Conservation (phyloP, 306 rosid species). For the Begonia fuchsioides region DNA sequence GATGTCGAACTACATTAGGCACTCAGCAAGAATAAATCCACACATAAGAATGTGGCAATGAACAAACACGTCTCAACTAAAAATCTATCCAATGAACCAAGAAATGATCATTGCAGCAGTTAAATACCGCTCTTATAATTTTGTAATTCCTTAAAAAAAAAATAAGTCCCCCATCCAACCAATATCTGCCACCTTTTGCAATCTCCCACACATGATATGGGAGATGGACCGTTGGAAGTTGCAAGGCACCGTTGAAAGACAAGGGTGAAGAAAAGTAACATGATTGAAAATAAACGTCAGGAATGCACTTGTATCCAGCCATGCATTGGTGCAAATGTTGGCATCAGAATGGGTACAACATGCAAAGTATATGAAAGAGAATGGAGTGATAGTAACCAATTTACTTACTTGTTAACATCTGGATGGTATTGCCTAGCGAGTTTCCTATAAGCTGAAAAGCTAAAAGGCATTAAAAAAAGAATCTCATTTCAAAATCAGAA, state of each 20-base stretch:
- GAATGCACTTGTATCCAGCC: no score
- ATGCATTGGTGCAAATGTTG: not conserved
- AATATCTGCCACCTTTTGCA: no score
- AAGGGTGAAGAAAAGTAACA: no score
- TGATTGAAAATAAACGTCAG: no score
- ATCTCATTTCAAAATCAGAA: not conserved
- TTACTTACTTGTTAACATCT: constrained; percentile 90
- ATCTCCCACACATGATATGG: no score
- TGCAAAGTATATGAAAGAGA: not conserved
- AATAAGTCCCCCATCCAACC: no score
- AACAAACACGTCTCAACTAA: not conserved
- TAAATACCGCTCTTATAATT: no score
- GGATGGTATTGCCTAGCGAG: constrained; percentile 94
- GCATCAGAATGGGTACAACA: not conserved
- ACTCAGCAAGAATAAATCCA: no score
- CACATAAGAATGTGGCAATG: no score
- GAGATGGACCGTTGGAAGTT: no score
- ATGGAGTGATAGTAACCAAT: not conserved
- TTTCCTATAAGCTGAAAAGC: constrained; percentile 82
- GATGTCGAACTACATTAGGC: constrained; percentile 8
- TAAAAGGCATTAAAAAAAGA: constrained; percentile 1
- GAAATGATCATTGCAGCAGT: not conserved
- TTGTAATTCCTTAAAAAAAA: no score
- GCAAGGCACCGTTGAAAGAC: no score
- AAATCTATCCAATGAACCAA: not conserved